Conservation (phyloP, 768 basidiomycete genomes). For the Rhodosporidiobolus sp. region DNA sequence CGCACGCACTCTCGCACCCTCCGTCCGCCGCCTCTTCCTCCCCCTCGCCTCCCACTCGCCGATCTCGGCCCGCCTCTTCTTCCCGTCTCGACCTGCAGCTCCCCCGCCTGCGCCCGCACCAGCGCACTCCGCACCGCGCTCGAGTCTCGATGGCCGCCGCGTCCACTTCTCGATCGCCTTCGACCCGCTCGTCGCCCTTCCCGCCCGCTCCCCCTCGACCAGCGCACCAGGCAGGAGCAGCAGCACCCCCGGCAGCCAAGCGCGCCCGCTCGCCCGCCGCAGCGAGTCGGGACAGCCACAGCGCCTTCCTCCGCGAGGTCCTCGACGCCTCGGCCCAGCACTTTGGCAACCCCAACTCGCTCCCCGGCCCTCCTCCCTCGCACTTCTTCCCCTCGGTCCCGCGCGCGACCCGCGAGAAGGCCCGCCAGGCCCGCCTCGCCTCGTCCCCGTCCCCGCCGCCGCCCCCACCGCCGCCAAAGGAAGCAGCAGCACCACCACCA, state of each 20-base stretch:
- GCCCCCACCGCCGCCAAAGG: not conserved
- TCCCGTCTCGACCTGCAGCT: too few species aligned
- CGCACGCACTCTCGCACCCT: not conserved
- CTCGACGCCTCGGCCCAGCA: not conserved
- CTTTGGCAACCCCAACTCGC: constrained; percentile 4
- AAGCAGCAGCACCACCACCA: not conserved
- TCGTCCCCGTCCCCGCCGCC: not conserved
- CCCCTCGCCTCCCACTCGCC: not conserved
- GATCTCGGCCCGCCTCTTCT: not conserved
- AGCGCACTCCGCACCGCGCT: too few species aligned
- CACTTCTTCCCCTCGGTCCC: constrained; percentile 30
- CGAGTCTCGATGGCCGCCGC: too few species aligned
- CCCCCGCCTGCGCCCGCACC: too few species aligned
- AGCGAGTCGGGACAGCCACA: not conserved
- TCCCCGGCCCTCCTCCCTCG: not conserved
- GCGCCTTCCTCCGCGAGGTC: constrained; percentile 1
- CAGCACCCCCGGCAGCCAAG: not conserved
- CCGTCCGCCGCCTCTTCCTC: not conserved
- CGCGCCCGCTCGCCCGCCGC: not conserved
- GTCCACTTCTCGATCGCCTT: too few species aligned
- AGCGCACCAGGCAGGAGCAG: too few species aligned
- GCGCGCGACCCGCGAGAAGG: constrained; percentile 12
- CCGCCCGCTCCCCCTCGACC: too few species aligned
- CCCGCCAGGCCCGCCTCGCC: constrained; percentile 2
- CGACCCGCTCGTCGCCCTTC: too few species aligned